Evolutionary conservation across 2,329 filamentous ascomycete genomes (phyloP).

Genomic region (Colletotrichum shisoi): DNA sequence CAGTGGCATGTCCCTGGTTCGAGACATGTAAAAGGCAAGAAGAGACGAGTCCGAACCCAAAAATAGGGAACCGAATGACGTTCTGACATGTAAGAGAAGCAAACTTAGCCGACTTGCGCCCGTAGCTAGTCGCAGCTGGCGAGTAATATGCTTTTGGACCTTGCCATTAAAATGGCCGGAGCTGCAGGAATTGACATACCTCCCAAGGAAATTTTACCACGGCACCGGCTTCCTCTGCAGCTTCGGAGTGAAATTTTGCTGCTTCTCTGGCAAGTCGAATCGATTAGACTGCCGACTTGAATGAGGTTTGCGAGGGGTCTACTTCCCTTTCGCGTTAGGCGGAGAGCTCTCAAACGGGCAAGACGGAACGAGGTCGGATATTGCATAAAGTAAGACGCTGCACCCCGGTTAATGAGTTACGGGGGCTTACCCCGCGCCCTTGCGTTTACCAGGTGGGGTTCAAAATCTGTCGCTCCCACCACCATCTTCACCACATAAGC

Average conservation of each 20-base stretch:
- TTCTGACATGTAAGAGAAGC: constrained; percentile 35
- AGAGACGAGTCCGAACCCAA: constrained; percentile 33
- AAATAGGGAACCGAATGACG: constrained; percentile 32
- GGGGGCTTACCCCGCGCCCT: constrained; percentile 38
- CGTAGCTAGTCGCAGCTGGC: constrained; percentile 21
- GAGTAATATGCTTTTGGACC: constrained; percentile 29
- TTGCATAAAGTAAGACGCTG: constrained; percentile 29
- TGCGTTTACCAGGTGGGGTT: constrained; percentile 39
- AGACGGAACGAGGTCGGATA: constrained; percentile 26
- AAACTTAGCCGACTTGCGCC: constrained; percentile 36
- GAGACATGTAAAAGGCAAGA: constrained; percentile 32
- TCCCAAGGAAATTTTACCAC: constrained; percentile 3
- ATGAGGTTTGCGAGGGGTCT: background rate
- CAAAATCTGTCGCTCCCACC: constrained; percentile 38
- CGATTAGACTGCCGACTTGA: background rate
- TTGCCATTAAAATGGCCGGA: constrained; percentile 28
- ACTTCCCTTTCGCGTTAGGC: background rate
- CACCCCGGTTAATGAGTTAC: constrained; percentile 33
- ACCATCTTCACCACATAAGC: constrained; percentile 32
- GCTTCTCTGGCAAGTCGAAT: background rate
- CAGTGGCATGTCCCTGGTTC: constrained; percentile 34
- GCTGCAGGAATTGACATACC: constrained; percentile 16
- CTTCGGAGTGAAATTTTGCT: background rate
- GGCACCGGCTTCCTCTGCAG: constrained; percentile 19
- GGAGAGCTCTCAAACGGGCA: background rate